Evolutionary conservation across 2,329 filamentous ascomycete genomes (phyloP).

Genomic region (Cryphonectria japonica): DNA sequence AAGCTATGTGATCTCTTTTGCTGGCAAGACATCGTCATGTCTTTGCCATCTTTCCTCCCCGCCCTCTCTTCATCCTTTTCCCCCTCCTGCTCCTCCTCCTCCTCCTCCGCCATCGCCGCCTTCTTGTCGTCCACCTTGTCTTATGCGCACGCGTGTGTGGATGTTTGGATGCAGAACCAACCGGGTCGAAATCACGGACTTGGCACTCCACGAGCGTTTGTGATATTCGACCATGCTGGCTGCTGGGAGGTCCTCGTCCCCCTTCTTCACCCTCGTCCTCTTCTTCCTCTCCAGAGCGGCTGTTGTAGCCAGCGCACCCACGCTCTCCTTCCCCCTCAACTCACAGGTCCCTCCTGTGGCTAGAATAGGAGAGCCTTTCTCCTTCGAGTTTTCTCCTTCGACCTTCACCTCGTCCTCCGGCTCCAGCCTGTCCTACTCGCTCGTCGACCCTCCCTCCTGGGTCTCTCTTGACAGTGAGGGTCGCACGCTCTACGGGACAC

Average conservation of each 20-base stretch:
- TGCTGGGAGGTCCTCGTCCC: constrained; percentile 23
- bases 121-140: not conserved
- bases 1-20: constrained; percentile 19
- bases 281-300: constrained; percentile 39
- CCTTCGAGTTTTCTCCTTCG: constrained; percentile 70
- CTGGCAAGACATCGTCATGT: constrained; percentile 22
- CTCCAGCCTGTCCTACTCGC: constrained; percentile 65
- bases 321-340: constrained; percentile 73
- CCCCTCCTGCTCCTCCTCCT: not conserved
- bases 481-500: constrained; percentile 73
- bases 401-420: constrained; percentile 69
- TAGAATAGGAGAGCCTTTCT: constrained; percentile 67
- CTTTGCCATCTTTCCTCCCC: constrained; percentile 15
- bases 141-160: not conserved
- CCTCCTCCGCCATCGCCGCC: not conserved
- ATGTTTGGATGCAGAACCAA: constrained; percentile 7
- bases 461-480: constrained; percentile 68
- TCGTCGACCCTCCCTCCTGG: constrained; percentile 72
- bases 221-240: constrained; percentile 25
- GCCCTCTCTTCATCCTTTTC: not conserved
- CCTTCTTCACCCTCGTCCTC: constrained; percentile 33
- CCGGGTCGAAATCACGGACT: constrained; percentile 16
- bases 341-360: constrained; percentile 83
- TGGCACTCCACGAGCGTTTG: constrained; percentile 22
- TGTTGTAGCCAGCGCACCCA: constrained; percentile 43